A percentile compares a stretch with the other conserved stretches of the same genome.
Conservation (phyloP, 768 basidiomycete species). For the Cyclocybe aegerita region DNA sequence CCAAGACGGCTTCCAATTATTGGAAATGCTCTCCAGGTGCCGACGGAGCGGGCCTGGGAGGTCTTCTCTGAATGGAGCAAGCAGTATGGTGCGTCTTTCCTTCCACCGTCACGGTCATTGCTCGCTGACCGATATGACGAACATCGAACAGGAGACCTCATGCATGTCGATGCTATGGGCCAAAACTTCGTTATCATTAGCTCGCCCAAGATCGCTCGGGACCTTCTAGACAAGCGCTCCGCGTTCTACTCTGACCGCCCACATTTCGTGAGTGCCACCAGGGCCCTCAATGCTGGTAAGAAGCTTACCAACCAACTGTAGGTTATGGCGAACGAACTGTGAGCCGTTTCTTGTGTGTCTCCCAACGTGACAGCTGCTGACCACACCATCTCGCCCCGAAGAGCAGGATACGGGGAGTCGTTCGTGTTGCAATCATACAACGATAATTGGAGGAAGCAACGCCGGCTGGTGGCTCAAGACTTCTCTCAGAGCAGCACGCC, state of each 20-base stretch:
- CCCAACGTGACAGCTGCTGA: neutral
- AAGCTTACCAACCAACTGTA: neutral
- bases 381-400: neutral
- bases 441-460: slow-evolving; percentile 36
- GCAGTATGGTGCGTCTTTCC: slow-evolving; percentile 11
- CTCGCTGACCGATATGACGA: neutral
- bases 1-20: slow-evolving; percentile 20
- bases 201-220: slow-evolving; percentile 33
- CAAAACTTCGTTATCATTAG: slow-evolving; percentile 36
- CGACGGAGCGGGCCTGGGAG: slow-evolving; percentile 18
- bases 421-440: slow-evolving; percentile 41
- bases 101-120: neutral
- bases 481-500: slow-evolving; percentile 15
- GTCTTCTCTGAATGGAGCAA: slow-evolving; percentile 18
- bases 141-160: slow-evolving; percentile 28
- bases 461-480: slow-evolving; percentile 25
- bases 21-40: slow-evolving; percentile 23
- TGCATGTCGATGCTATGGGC: slow-evolving; percentile 40
- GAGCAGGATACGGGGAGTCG: slow-evolving; percentile 37
- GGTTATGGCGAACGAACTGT: slow-evolving; percentile 16
- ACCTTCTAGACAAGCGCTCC: slow-evolving; percentile 44
- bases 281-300: neutral
- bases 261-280: slow-evolving; percentile 22
- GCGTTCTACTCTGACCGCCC: slow-evolving; percentile 47
- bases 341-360: neutral